Conservation (phyloP, 805 yeast species). For the Yamadazyma sp. region DNA sequence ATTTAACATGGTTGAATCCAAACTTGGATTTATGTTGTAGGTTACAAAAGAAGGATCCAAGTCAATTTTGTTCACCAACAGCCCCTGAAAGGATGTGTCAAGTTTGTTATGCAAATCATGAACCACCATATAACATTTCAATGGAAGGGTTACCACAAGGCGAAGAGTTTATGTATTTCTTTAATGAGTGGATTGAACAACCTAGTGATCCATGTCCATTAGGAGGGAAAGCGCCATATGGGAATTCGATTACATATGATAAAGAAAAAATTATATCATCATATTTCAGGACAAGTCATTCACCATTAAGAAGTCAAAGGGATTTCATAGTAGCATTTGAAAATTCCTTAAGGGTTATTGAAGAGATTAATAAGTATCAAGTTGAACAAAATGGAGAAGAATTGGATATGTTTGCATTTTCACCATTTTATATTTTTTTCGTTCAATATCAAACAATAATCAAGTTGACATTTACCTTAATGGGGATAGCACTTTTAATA, state of each 20-base stretch:
- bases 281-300: constrained; percentile 76
- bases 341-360: constrained; percentile 64
- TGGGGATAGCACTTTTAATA: constrained; percentile 49
- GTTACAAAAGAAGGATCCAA: constrained; percentile 44
- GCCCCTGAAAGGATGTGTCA: constrained; percentile 72
- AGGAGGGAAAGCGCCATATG: constrained; percentile 94
- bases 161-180: constrained; percentile 65
- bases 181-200: constrained; percentile 79
- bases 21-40: constrained; percentile 83
- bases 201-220: constrained; percentile 89
- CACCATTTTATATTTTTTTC: constrained; percentile 89
- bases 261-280: constrained; percentile 49
- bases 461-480: constrained; percentile 51
- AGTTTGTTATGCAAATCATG: constrained; percentile 61
- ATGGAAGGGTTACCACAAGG: constrained; percentile 84
- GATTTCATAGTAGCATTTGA: constrained; percentile 82
- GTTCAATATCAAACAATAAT: constrained; percentile 79
- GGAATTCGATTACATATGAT: constrained; percentile 50
- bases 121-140: constrained; percentile 60
- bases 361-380: constrained; percentile 47
- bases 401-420: constrained; percentile 76
- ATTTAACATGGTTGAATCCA: constrained; percentile 82
- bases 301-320: constrained; percentile 72
- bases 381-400: constrained; percentile 10
- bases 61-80: constrained; percentile 62